phyloP scores from a whole-genome alignment of 805 yeast genomes.

The Jamesozyma hellenica region DNA sequence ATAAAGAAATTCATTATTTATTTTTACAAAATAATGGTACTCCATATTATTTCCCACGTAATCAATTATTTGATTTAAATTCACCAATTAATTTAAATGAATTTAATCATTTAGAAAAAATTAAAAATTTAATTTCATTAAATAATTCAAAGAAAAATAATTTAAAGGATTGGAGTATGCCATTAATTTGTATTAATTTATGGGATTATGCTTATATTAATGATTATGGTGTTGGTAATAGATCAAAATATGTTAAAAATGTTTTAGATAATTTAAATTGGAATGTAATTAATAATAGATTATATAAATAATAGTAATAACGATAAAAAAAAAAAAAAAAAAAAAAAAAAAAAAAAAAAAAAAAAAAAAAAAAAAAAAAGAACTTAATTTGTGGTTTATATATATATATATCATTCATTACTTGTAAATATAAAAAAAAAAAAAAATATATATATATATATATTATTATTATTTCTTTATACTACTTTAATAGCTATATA shows the following conservation, averaged over 20 bases:
- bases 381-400: too few relatives aligned
- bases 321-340: too few relatives aligned
- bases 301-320: constrained; percentile 15
- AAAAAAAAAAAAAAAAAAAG: too few relatives aligned
- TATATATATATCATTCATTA: not conserved
- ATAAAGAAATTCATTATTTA: constrained; percentile 46
- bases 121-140: constrained; percentile 31
- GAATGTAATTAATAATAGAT: constrained; percentile 51
- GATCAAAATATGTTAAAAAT: constrained; percentile 57
- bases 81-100: constrained; percentile 54
- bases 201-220: constrained; percentile 85
- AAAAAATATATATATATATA: not conserved
- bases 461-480: too few relatives aligned
- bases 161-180: constrained; percentile 50
- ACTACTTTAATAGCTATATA: constrained; percentile 73
- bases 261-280: constrained; percentile 78
- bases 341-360: too few relatives aligned
- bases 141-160: constrained; percentile 13
- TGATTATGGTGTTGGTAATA: constrained; percentile 76
- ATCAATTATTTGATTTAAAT: constrained; percentile 68
- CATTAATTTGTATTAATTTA: constrained; percentile 60
- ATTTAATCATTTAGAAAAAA: constrained; percentile 35
- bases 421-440: not conserved
- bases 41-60: constrained; percentile 58
- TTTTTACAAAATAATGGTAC: constrained; percentile 66